These are phyloP conservation scores for Vigna angularis DNA, from an alignment of 306 rosid species.

Conservation along the genomic window DNA sequence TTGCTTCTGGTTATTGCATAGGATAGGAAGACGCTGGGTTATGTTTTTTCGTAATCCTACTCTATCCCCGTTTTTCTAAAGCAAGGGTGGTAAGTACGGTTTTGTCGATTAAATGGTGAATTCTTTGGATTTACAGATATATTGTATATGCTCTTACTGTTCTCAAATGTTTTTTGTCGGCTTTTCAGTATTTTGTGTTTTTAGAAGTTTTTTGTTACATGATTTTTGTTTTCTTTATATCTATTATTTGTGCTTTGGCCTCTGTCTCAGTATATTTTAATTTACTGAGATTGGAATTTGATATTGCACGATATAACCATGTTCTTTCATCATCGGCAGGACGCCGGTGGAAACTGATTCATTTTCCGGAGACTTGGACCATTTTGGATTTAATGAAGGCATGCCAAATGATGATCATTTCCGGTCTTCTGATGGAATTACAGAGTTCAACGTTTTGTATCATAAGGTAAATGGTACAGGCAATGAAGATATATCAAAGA, in stretches of 20 bases:
- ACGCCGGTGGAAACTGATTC: slow-evolving; percentile 80
- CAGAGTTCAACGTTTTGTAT: slow-evolving; percentile 73
- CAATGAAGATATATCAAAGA: slow-evolving; percentile 49
- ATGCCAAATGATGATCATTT: slow-evolving; percentile 59
- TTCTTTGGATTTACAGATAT: slow-evolving; percentile 31
- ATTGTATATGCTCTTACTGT: not conserved
- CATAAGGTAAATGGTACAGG: slow-evolving; percentile 55
- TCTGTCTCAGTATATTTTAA: not conserved
- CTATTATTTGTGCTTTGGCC: slow-evolving; percentile 4
- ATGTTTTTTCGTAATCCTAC: not conserved
- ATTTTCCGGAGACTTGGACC: slow-evolving; percentile 65
- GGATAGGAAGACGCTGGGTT: slow-evolving; percentile 15
- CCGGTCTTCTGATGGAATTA: slow-evolving; percentile 56
- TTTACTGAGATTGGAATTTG: slow-evolving; percentile 42
- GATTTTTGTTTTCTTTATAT: not conserved
- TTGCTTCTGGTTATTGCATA: slow-evolving; percentile 10
- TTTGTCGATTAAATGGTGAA: slow-evolving; percentile 12
- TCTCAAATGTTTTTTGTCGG: slow-evolving; percentile 12
- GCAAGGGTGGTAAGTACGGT: slow-evolving; percentile 13
- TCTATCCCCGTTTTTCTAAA: not conserved
- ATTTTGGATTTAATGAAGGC: slow-evolving; percentile 57
- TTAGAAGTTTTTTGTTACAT: not conserved
- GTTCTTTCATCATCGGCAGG: slow-evolving; percentile 59
- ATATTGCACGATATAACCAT: slow-evolving; percentile 38
- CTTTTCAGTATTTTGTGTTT: slow-evolving; percentile 25